Evolutionary conservation across 1,284 basidiomycete species (phyloP).

Genomic region (Vanrija sp.): DNA sequence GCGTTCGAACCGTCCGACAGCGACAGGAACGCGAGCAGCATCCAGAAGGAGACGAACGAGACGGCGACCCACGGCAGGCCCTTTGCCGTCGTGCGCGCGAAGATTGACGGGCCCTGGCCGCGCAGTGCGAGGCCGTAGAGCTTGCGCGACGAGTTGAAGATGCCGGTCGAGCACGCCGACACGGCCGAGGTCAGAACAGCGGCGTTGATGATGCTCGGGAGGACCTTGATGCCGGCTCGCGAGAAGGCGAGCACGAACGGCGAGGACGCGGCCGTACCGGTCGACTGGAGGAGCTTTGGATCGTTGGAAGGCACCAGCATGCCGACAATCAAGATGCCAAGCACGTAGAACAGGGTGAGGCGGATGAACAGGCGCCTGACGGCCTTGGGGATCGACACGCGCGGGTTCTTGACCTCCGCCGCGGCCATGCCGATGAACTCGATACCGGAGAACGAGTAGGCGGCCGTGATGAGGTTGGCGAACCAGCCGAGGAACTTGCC

Average conservation of each 20-base stretch:
- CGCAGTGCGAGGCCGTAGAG: constrained; percentile 74
- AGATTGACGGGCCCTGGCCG: constrained; percentile 71
- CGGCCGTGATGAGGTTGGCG: constrained; percentile 29
- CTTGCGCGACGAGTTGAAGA: constrained; percentile 76
- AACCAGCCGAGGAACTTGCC: constrained; percentile 36
- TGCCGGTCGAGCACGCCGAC: constrained; percentile 76
- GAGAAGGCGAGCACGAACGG: constrained; percentile 62
- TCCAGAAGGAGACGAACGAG: constrained; percentile 36
- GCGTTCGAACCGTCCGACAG: constrained; percentile 49
- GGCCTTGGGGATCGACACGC: constrained; percentile 24
- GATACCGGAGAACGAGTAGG: constrained; percentile 28
- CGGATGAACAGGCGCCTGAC: constrained; percentile 60
- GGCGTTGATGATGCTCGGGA: constrained; percentile 79
- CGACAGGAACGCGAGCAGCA: constrained; percentile 55
- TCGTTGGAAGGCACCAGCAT: constrained; percentile 67
- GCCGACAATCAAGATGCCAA: constrained; percentile 56
- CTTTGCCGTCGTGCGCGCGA: constrained; percentile 60
- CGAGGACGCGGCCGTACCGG: constrained; percentile 62
- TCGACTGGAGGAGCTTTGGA: constrained; percentile 55
- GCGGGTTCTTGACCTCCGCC: constrained; percentile 30
- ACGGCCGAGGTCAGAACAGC: constrained; percentile 76
- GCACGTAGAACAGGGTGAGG: constrained; percentile 64
- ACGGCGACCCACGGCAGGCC: constrained; percentile 64
- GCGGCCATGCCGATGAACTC: constrained; percentile 27
- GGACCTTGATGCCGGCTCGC: constrained; percentile 63